Base-by-base conservation (phyloP, 352 stramenopile genomes). In the Phytopythium litorale region DNA sequence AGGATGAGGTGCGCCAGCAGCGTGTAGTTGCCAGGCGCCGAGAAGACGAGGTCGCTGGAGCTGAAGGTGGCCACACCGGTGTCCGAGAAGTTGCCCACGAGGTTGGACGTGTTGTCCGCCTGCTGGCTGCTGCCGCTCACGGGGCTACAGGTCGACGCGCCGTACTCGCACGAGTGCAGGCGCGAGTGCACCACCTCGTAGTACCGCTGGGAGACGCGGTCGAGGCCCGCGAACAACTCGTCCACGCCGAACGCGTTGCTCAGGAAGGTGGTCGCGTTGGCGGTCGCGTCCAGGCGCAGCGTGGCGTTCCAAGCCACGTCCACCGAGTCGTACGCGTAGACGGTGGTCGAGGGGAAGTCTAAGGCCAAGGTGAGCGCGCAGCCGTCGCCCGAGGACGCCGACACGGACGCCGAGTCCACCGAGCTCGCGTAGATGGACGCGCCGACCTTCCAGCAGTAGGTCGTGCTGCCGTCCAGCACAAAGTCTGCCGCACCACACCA, bases 231-330 rank as follows among this genome's bases (percentile, higher is more conserved):
- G 19, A 70, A 78, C 8, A 89, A 66, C 60, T 78, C 54, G 13
- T 68, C 63, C 18, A 88, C 48, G 28, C 67, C 65, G 58, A 92
- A 84, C 35, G 63, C 64, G 65, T 89, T 91, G 40, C 66, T 60
- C 9, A 68, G 48, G 12, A 89, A 62, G 7, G 25, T 23, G 23
- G 43, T 56, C 23, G 64, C 67, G 33, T 70, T 73, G 15, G 62
- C 64, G 52, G 75, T 59, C 23, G 70, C 16, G 21, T 28, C 32
- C 21, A 58, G 35, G 9, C 80, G 79, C 51, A 85, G 55, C 15
- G 74, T 84, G 43, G 81, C 84, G 28, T 81, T 91, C 84, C 84
- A 93, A 21, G 67, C 80, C 30, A 87, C 73, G 38, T 78, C 58
- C 46, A 93, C 76, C 4, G 77, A 68, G 40, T 91, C 80, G 64